Percentiles rank a stretch among this genome's conserved stretches.
phyloP scores from a whole-genome alignment of 495 filamentous ascomycete genomes.

The Aspergillus nidulans region DNA sequence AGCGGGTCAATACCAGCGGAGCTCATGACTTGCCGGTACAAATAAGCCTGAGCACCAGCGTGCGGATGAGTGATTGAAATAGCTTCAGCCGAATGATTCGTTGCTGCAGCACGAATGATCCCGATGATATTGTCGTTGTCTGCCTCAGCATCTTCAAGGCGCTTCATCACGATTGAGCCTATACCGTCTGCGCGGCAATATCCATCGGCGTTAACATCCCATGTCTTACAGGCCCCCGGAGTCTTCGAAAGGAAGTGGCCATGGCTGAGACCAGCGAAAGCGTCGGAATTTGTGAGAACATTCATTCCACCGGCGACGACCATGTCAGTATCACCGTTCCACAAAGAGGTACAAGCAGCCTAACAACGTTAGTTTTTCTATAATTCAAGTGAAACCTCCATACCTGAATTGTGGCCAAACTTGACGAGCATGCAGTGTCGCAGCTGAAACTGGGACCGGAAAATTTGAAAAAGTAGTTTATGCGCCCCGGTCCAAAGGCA shows the following conservation, averaged over 20 bases:
- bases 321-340: conserved; percentile 64
- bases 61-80: conserved; percentile 44
- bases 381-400: not conserved
- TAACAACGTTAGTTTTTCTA: not conserved
- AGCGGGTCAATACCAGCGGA: conserved; percentile 43
- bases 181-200: conserved; percentile 59
- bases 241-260: conserved; percentile 69
- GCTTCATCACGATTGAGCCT: conserved; percentile 41
- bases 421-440: conserved; percentile 77
- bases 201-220: conserved; percentile 64
- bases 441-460: conserved; percentile 66
- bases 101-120: conserved; percentile 32
- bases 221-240: conserved; percentile 60
- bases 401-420: conserved; percentile 60
- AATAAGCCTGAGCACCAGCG: conserved; percentile 41
- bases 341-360: conserved; percentile 60
- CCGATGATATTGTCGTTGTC: conserved; percentile 45
- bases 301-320: conserved; percentile 70
- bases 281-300: conserved; percentile 63
- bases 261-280: conserved; percentile 62
- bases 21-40: conserved; percentile 40
- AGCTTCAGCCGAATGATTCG: conserved; percentile 46
- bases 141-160: conserved; percentile 41
- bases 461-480: conserved; percentile 58
- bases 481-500: conserved; percentile 61